Evolutionary conservation across 129 eudicot species (phyloP).

Genomic region (Ambrosia trifida): DNA sequence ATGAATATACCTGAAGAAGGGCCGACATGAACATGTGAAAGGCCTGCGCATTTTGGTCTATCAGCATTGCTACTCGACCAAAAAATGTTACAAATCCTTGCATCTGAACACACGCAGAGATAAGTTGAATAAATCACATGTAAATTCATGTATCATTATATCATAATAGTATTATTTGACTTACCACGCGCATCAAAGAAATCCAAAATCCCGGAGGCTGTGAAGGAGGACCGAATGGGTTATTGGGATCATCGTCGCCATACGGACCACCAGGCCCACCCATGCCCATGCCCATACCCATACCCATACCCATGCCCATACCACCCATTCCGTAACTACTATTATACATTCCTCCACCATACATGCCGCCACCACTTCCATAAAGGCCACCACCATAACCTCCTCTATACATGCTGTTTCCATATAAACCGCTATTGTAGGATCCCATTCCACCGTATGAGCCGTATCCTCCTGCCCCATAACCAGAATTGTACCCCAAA

Average conservation of each 20-base stretch:
- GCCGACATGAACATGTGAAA: conserved; percentile 91
- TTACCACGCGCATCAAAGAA: conserved; percentile 92
- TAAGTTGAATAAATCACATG: background rate
- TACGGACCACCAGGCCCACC: conserved; percentile 89
- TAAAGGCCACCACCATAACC: conserved; percentile 74
- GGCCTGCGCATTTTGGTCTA: conserved; percentile 93
- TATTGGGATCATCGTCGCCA: conserved; percentile 90
- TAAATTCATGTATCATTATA: background rate
- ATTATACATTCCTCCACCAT: conserved; percentile 47
- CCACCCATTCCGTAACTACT: conserved; percentile 61
- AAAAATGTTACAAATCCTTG: conserved; percentile 84
- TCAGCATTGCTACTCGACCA: conserved; percentile 74
- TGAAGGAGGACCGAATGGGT: conserved; percentile 83
- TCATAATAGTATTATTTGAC: conserved; percentile 2
- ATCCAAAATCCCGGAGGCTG: conserved; percentile 97
- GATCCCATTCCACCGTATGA: conserved; percentile 72
- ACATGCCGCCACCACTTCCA: conserved; percentile 72
- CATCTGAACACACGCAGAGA: conserved; percentile 51
- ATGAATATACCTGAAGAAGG: conserved; percentile 72
- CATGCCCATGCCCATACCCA: conserved; percentile 58
- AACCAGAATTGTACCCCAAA: conserved; percentile 63
- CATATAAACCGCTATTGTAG: conserved; percentile 75
- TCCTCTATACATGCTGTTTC: conserved; percentile 74
- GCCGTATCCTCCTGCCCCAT: conserved; percentile 58
- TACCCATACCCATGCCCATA: conserved; percentile 38